Base-by-base conservation (phyloP, 352 stramenopile genomes). In the Pythium dissotocum region DNA sequence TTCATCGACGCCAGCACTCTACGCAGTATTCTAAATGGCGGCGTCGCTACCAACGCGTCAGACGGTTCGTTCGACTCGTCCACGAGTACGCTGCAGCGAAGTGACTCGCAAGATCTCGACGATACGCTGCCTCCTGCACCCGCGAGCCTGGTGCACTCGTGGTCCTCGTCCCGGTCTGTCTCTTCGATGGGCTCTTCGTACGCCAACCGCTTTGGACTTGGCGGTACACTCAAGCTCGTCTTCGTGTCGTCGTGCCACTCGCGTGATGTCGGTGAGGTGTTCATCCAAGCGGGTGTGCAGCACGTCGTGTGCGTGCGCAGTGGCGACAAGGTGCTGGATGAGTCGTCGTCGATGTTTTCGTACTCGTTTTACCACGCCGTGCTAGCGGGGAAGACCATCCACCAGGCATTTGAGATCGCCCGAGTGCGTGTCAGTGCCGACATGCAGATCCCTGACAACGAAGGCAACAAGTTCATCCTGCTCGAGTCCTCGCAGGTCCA, bases 211-310 rank as follows among this genome's bases (percentile, higher is more conserved):
- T 72, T 78, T 16, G 66, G 71, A 10, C 14, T 70, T 1, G 71
- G 70, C 26, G 72, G 77, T 12, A 88, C 79, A 6, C 73, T 94
- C 38, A 94, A 92, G 67, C 71, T 94, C 24, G 83, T 94, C 6
- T 91, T 94, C 64, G 86, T 94, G 40, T 94, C 86, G 30, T 92
- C 83, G 1, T 94, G 86, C 63, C 80, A 94, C 57, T 94, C 86
- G 14, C 77, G 68, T 28, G 83, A 90, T 55, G 83, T 94, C n/a
- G 86, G 86, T 35, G 80, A 87, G 62, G 83, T 94, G 7, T 94
- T 94, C 55, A 85, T 94, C 30, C 79, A 88, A 58, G 86, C 86
- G 5, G 86, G 86, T 4, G 86, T 92, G 7, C 73, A 81, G 6
- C 84, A 94, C 63, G 86, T 94, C 44, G 86, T 94, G 26, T 94